Evolutionary conservation across 1,284 basidiomycete genomes (phyloP), one percentile per base, ranked within the genome.

Genomic region (Ustilago sp.): DNA sequence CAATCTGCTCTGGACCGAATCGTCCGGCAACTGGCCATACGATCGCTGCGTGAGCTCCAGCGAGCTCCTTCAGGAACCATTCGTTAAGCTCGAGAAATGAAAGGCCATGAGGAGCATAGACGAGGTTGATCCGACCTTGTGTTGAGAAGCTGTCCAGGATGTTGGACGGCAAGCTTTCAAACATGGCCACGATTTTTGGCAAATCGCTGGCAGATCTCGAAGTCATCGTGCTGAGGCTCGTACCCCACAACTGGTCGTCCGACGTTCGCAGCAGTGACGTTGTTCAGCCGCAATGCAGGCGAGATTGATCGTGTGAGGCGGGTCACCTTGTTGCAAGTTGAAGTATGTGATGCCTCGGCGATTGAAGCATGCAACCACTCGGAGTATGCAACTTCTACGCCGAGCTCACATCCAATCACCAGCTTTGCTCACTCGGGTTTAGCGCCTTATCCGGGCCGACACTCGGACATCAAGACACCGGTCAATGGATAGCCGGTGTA

Each of bases 121-220:
- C 54, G 34, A 72, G 56, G 2, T 67, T 23, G 69, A 72, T 63
- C 8, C 55, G 63, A 3, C 52, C 51, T n/a, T 56, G 36, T 2
- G 34, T 31, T 6, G 23, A 23, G n/a, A 72, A 59, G 8, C 19
- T 38, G 12, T 63, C 45, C 23, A 72, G 55, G 17, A 66, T 53
- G 6, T 54, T 32, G 31, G 69, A 72, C 1, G 59, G 69, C 5
- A 72, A 55, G 2, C 41, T 39, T 31, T 67, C 63, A 43, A 72
- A 72, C 39, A 72, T 41, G 3, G 64, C 48, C 2, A 72, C 69
- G 48, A 72, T 67, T 52, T 63, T 72, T 31, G 69, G 69, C 4
- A 53, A 31, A 9, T 48, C 31, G 28, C 48, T 15, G 8, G 48
- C 48, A 15, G 13, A 31, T 31, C 28, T 50, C 13, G 28, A 31